Base-by-base conservation (phyloP, 495 filamentous ascomycete genomes). In the Penicillium diatomitis region DNA sequence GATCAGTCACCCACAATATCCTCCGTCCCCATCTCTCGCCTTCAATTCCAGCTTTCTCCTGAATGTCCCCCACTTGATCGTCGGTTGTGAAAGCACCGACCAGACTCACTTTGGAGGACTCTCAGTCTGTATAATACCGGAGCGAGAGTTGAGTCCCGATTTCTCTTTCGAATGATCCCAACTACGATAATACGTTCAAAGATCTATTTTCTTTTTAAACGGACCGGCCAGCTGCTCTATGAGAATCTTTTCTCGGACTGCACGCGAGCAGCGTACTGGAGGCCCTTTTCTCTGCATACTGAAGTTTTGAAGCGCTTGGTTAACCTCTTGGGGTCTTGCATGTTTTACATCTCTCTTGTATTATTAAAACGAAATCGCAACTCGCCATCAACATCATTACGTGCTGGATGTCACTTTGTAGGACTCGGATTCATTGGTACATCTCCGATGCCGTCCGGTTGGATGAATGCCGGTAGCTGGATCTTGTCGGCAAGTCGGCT, bases 271-370 rank as follows among this genome's bases (percentile, higher is more conserved):
- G 5, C 51, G 47, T 50, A 44, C 46, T 55, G 62, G 51, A 49
- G 44, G 41, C 53, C 50, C 51, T 50, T 52, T 52, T 53, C 43
- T 56, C 61, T 66, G 68, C 66, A 68, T 71, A 57, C 60, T 67
- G 53, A 56, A 47, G 66, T 58, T 64, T 61, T 64, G 64, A 67
- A 71, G 68, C 68, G 66, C 64, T 68, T 61, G 66, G 63, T 69
- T 63, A 58, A 63, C 63, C 56, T 62, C 20, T 20, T 20, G 57
- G 62, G 63, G 56, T 63, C 60, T 68, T 71, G 65, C 68, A 71
- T 68, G 62, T 58, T 53, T 56, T 63, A 44, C 53, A 61, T 57
- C 2, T 20, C 20, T 20, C 20, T 20, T 70, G 68, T 71, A 71
- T 47, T 63, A 56, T 64, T 66, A 66, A 60, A 56, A 47, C 47